A percentile compares a stretch with the other conserved stretches of the same genome.
Conservation (phyloP, 805 yeast genomes). For the Ascoidea tarda region DNA sequence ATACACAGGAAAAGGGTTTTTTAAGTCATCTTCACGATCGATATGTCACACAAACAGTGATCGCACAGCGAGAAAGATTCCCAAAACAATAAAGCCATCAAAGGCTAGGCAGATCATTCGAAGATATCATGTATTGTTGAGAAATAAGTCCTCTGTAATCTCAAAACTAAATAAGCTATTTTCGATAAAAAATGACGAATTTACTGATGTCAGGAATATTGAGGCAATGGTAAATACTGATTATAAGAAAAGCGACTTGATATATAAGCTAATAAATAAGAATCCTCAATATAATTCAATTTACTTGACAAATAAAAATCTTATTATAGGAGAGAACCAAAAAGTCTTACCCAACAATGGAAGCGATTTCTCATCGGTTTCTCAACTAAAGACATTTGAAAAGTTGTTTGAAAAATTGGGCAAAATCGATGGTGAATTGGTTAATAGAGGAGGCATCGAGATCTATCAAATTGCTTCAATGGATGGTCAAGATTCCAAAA, state of each 20-base stretch:
- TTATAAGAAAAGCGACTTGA: background rate
- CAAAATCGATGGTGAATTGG: constrained; percentile 46
- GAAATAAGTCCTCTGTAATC: constrained; percentile 31
- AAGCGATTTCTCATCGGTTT: constrained; percentile 2
- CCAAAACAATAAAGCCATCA: constrained; percentile 41
- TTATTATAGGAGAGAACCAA: constrained; percentile 6
- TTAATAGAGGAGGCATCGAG: constrained; percentile 58
- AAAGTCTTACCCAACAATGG: constrained; percentile 11
- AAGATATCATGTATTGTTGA: constrained; percentile 58
- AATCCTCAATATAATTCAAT: constrained; percentile 7
- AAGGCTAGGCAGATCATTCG: constrained; percentile 67
- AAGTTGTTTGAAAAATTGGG: constrained; percentile 24
- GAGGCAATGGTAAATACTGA: constrained; percentile 9
- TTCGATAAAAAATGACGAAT: too few species aligned
- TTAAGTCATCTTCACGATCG: too few species aligned
- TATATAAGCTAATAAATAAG: constrained; percentile 1
- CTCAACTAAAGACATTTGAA: constrained; percentile 8
- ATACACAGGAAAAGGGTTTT: too few species aligned
- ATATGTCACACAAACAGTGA: too few species aligned
- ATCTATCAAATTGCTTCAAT: constrained; percentile 78
- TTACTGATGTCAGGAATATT: constrained; percentile 7
- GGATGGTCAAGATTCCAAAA: constrained; percentile 57
- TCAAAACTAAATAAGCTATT: constrained; percentile 12
- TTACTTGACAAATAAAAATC: constrained; percentile 3
- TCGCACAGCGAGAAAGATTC: background rate